phyloP scores from a whole-genome alignment of 2,329 filamentous ascomycete genomes.

The Colletotrichum sp. region DNA sequence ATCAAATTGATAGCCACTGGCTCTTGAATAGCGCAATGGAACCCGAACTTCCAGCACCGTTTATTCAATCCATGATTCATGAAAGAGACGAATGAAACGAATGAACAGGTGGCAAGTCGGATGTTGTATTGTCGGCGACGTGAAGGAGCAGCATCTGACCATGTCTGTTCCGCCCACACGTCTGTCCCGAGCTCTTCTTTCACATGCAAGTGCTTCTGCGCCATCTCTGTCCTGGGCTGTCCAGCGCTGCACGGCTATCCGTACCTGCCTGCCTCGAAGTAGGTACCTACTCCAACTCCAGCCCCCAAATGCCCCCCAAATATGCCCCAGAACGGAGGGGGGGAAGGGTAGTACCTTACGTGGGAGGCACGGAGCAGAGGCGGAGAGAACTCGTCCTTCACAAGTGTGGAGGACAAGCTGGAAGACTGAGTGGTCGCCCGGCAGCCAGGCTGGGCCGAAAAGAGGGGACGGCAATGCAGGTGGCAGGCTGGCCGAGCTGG shows the following conservation, averaged over 20 bases:
- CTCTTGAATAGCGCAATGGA: not conserved
- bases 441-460: slow-evolving; percentile 1
- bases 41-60: not conserved
- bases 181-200: not conserved
- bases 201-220: slow-evolving; percentile 9
- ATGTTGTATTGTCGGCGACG: not conserved
- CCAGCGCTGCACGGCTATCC: not conserved
- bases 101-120: not conserved
- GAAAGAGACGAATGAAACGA: slow-evolving; percentile 7
- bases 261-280: not conserved
- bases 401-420: not conserved
- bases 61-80: slow-evolving; percentile 14
- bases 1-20: not conserved
- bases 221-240: not conserved
- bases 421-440: slow-evolving; percentile 1
- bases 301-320: not conserved
- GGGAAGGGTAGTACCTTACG: not conserved
- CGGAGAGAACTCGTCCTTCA: not conserved
- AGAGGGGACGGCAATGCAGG: slow-evolving; percentile 14
- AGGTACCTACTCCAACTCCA: not conserved
- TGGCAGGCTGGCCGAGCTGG: not conserved
- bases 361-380: not conserved
- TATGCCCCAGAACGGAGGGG: not conserved
- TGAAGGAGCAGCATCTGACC: not conserved
- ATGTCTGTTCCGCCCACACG: not conserved